These are phyloP conservation scores for Nakataea oryzae DNA, from an alignment of 2,329 filamentous ascomycete species.

Conservation along the genomic window DNA sequence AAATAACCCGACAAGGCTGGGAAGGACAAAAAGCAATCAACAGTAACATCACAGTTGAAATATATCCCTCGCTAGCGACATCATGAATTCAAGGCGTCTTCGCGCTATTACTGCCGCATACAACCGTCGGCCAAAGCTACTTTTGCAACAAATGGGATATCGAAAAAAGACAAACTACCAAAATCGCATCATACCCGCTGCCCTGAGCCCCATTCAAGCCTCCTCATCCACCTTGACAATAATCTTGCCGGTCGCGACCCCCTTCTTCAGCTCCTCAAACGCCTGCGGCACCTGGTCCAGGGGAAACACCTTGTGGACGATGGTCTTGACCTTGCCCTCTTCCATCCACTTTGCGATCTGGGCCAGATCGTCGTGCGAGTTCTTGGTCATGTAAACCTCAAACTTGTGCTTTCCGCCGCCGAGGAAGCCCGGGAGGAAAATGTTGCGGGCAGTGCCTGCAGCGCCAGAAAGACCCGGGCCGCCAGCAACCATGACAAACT, in stretches of 20 bases:
- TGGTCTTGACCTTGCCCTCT: conserved; percentile 13
- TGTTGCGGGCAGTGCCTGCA: conserved; percentile 1
- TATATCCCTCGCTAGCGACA: too few relatives aligned
- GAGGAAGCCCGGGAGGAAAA: conserved; percentile 9
- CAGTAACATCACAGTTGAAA: too few relatives aligned
- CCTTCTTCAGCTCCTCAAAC: conserved; percentile 12
- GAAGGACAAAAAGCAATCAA: too few relatives aligned
- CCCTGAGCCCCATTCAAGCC: not conserved
- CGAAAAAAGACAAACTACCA: not conserved
- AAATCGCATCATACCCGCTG: too few relatives aligned
- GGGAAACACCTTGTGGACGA: conserved; percentile 12
- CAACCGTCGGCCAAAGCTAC: not conserved
- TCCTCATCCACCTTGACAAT: conserved; percentile 8
- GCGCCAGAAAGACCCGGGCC: not conserved
- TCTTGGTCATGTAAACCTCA: conserved; percentile 8
- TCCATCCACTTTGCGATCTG: conserved; percentile 14
- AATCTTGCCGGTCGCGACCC: conserved; percentile 15
- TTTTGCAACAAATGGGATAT: too few relatives aligned
- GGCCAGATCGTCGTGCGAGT: conserved; percentile 2
- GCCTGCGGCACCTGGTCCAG: conserved; percentile 14
- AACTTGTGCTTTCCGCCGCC: conserved; percentile 8
- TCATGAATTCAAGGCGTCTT: too few relatives aligned
- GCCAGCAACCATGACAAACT: conserved; percentile 13
- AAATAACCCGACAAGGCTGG: too few relatives aligned
- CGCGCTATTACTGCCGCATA: too few relatives aligned